A percentile compares a stretch with the other conserved stretches of the same genome.
These are phyloP conservation scores for Vanrija sp. DNA, from an alignment of 1,284 basidiomycete species.

Conservation along the genomic window DNA sequence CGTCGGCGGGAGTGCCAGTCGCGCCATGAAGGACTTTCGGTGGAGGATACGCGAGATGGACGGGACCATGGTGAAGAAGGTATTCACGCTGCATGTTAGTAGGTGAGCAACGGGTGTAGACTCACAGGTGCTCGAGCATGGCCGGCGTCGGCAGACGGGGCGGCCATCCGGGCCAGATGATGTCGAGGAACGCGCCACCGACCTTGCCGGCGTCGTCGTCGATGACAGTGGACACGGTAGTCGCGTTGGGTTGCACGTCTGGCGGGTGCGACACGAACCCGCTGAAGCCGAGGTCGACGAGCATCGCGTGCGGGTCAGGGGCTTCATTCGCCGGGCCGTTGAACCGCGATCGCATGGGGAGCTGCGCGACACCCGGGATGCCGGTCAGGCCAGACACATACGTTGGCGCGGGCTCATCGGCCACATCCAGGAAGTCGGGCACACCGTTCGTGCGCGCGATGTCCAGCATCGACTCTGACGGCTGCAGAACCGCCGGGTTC, in stretches of 20 bases:
- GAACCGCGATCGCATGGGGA: too few species aligned
- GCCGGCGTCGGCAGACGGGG: conserved; percentile 38
- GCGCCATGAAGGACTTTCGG: conserved; percentile 37
- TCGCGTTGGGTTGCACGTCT: background rate
- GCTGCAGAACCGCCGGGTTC: too few species aligned
- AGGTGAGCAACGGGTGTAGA: background rate
- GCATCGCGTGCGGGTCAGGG: too few species aligned
- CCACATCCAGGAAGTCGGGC: too few species aligned
- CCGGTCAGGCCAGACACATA: background rate
- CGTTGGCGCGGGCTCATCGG: background rate
- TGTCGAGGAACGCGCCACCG: conserved; percentile 26
- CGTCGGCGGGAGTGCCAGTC: conserved; percentile 48
- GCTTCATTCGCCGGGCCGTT: too few species aligned
- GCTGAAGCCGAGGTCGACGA: too few species aligned
- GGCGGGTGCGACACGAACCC: background rate
- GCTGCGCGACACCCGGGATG: too few species aligned
- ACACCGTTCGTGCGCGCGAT: too few species aligned
- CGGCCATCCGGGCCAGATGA: conserved; percentile 46
- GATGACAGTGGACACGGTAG: background rate
- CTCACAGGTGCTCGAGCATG: conserved; percentile 44
- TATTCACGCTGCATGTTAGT: conserved; percentile 27
- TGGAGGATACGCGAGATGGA: conserved; percentile 44
- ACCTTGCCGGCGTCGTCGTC: conserved; percentile 24
- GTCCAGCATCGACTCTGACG: too few species aligned
- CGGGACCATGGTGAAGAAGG: conserved; percentile 43